These are phyloP conservation scores for Candida maris DNA, from an alignment of 805 yeast genomes.

Conservation along the genomic window DNA sequence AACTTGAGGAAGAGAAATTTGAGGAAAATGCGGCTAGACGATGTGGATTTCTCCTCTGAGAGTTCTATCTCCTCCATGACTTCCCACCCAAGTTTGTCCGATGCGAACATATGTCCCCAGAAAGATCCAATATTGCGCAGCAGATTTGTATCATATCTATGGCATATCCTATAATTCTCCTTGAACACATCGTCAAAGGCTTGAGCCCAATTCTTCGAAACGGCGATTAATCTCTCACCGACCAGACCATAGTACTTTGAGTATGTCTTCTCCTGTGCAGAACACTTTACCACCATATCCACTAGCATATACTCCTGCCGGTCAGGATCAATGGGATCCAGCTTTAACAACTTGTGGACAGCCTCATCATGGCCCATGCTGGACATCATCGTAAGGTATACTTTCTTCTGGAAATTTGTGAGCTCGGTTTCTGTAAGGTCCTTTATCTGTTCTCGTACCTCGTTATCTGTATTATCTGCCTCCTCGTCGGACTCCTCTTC, in stretches of 20 bases:
- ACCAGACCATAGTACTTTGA: constrained; percentile 81
- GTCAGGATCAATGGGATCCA: constrained; percentile 37
- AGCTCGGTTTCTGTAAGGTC: constrained; percentile 70
- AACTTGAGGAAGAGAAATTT: constrained; percentile 79
- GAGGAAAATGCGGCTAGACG: constrained; percentile 76
- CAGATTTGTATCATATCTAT: constrained; percentile 67
- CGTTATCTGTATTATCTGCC: constrained; percentile 18
- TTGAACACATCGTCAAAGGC: constrained; percentile 53
- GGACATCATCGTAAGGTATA: constrained; percentile 82
- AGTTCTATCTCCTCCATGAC: constrained; percentile 52
- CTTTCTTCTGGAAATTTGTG: constrained; percentile 64
- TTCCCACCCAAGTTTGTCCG: constrained; percentile 65
- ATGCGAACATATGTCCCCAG: constrained; percentile 80
- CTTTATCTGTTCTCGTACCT: constrained; percentile 34
- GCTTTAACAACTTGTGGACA: constrained; percentile 71
- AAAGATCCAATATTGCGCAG: constrained; percentile 76
- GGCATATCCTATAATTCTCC: constrained; percentile 53
- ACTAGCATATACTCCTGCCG: constrained; percentile 51
- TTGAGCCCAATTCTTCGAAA: constrained; percentile 52
- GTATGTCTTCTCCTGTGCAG: constrained; percentile 83
- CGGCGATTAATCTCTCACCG: constrained; percentile 58
- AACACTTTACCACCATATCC: constrained; percentile 73
- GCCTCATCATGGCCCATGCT: constrained; percentile 92
- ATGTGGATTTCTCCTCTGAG: constrained; percentile 69
- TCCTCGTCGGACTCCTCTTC: constrained; percentile 25